Base-by-base conservation (phyloP, 2,329 filamentous ascomycete species). In the Celoporthe dispersa region DNA sequence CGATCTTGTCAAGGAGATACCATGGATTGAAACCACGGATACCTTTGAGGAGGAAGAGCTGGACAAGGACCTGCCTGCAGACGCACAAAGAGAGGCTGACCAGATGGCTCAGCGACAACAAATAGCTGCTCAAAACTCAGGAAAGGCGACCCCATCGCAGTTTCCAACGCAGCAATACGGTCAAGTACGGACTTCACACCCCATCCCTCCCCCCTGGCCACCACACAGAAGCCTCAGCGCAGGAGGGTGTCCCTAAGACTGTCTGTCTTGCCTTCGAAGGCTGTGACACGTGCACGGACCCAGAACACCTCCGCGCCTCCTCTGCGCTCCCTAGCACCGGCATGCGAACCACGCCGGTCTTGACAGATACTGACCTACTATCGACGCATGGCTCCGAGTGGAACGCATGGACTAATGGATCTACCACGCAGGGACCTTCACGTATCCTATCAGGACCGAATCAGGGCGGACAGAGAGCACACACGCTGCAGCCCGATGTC, bases 31-130 rank as follows among this genome's bases (percentile, higher is more conserved):
- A 3, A 86, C 90, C 53, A 92, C 90, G 0, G 91, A 95, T 73
- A 91, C 90, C 0, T 93, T 94, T 73, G 90, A 92, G 73, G 85
- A 88, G 73, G 90, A 94, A 73, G 90, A 92, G 69, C 81, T 86
- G 14, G 88, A 90, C 64, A 84, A 84, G 16, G 74, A 75, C 25
- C 78, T 94, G 31, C 90, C 88, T 0, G 81, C 83, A 0, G 88
- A 91, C 66, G 91, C 94, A 72, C 77, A 83, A 12, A 81, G 80
- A 59, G 86, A 90, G 61, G 88, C 88, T 0, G 82, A 86, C 41
- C 73, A 81, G 55, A 73, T 82, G 67, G 75, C 82, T 31, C 51
- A 16, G 44, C n/a, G 35, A 37, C 31, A 69, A 55, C 16, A 33
- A 53, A 33, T 16, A 28, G 31, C 25, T 37, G 12, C n/a, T 41